Conservation (phyloP, 2,329 filamentous ascomycete species). For the Phaeomoniella chlamydospora region DNA sequence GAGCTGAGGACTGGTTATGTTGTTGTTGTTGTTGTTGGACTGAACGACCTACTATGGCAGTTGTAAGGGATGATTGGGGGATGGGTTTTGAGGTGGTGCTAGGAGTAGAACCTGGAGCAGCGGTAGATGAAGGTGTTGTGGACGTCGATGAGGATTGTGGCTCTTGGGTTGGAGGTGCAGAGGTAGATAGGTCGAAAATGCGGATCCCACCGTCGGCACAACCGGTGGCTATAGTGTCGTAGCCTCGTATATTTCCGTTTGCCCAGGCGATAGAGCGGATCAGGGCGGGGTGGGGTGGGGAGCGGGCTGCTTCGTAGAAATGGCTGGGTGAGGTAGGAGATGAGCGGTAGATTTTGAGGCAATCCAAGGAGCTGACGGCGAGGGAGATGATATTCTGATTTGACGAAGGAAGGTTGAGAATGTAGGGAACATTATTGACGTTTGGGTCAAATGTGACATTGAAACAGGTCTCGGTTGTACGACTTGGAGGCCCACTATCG, state of each 20-base stretch:
- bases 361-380: slow-evolving; percentile 74
- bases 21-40: background rate
- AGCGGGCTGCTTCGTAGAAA: slow-evolving; percentile 54
- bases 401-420: slow-evolving; percentile 60
- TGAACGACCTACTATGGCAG: slow-evolving; percentile 9
- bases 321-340: slow-evolving; percentile 21
- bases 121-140: slow-evolving; percentile 1
- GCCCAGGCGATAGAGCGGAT: slow-evolving; percentile 88
- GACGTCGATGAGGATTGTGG: background rate
- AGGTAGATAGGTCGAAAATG: slow-evolving; percentile 57
- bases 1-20: background rate
- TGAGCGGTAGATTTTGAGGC: slow-evolving; percentile 63
- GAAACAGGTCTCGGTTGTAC: slow-evolving; percentile 80
- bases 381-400: slow-evolving; percentile 64
- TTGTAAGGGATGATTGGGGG: slow-evolving; percentile 12
- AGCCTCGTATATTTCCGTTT: slow-evolving; percentile 76
- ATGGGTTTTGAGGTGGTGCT: slow-evolving; percentile 5
- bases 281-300: slow-evolving; percentile 59
- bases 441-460: slow-evolving; percentile 80
- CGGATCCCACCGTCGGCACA: slow-evolving; percentile 83
- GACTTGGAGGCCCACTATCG: slow-evolving; percentile 43
- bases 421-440: slow-evolving; percentile 56
- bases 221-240: slow-evolving; percentile 80
- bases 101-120: slow-evolving; percentile 2
- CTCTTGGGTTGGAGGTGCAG: background rate